A percentile compares a stretch with the other conserved stretches of the same genome.
Conservation (phyloP, 306 rosid species). For the Medicago arabica region DNA sequence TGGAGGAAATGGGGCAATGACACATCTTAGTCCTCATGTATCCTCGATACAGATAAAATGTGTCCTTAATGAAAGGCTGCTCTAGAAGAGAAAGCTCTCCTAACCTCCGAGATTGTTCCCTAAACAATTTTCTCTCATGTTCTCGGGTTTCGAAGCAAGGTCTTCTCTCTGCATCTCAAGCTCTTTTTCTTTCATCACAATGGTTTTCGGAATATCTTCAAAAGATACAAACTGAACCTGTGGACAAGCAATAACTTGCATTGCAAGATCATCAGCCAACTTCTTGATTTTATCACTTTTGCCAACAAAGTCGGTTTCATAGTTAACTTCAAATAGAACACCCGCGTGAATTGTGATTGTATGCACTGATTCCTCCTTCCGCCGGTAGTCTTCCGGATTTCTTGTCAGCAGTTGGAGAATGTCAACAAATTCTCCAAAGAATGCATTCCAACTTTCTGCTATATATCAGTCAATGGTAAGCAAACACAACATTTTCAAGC, state of each 20-base stretch:
- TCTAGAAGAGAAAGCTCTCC: not conserved
- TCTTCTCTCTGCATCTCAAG: conserved; percentile 94
- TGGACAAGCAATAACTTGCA: conserved; percentile 86
- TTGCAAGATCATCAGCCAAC: conserved; percentile 90
- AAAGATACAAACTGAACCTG: conserved; percentile 77
- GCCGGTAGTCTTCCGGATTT: conserved; percentile 92
- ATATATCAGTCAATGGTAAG: too few species aligned
- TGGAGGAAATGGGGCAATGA: too few species aligned
- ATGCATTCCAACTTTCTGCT: too few species aligned
- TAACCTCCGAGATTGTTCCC: conserved; percentile 75
- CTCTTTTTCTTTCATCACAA: conserved; percentile 69
- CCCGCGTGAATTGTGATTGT: conserved; percentile 96
- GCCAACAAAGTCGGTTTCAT: conserved; percentile 94
- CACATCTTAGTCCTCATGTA: too few species aligned
- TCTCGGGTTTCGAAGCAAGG: conserved; percentile 84
- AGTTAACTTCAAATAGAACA: conserved; percentile 91
- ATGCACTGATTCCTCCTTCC: conserved; percentile 94
- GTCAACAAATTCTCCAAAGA: too few species aligned
- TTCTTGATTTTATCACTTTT: conserved; percentile 83
- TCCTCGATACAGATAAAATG: too few species aligned
- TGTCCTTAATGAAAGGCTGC: too few species aligned
- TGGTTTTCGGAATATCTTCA: conserved; percentile 77
- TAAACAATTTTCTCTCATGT: conserved; percentile 93
- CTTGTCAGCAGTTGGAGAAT: conserved; percentile 64
- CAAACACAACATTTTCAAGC: too few species aligned